Evolutionary conservation across 345 rosid species (phyloP).

Genomic region (Lumnitzera racemosa): DNA sequence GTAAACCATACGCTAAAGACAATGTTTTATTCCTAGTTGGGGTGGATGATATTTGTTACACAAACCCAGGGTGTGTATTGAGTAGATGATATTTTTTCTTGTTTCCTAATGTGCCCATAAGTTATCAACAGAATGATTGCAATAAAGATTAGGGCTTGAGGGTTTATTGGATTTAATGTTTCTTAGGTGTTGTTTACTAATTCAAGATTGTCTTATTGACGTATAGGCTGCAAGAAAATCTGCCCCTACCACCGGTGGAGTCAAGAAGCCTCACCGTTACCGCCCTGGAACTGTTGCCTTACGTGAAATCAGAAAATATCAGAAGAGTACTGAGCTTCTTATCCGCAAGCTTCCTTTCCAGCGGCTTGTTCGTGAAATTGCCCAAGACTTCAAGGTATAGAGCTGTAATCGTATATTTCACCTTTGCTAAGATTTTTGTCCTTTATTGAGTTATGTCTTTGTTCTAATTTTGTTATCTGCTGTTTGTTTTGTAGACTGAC

Average conservation of each 20-base stretch:
- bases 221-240: constrained; percentile 68
- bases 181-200: not conserved
- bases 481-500: constrained; percentile 28
- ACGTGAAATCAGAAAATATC: constrained; percentile 57
- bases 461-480: not conserved
- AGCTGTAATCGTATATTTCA: no score
- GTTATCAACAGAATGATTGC: no score
- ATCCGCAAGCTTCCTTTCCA: constrained; percentile 68
- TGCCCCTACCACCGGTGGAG: constrained; percentile 60
- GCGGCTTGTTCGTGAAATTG: constrained; percentile 70
- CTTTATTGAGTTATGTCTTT: not conserved
- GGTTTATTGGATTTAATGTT: no score
- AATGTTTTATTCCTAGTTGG: no score
- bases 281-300: constrained; percentile 75
- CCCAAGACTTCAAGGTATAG: constrained; percentile 49
- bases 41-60: no score
- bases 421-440: no score
- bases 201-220: not conserved
- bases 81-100: no score
- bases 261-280: constrained; percentile 70
- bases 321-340: constrained; percentile 67
- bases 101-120: no score
- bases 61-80: no score
- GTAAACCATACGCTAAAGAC: no score
- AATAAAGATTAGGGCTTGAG: no score